Base-by-base conservation (phyloP, 1,284 basidiomycete species). In the Tausonia pullulans region DNA sequence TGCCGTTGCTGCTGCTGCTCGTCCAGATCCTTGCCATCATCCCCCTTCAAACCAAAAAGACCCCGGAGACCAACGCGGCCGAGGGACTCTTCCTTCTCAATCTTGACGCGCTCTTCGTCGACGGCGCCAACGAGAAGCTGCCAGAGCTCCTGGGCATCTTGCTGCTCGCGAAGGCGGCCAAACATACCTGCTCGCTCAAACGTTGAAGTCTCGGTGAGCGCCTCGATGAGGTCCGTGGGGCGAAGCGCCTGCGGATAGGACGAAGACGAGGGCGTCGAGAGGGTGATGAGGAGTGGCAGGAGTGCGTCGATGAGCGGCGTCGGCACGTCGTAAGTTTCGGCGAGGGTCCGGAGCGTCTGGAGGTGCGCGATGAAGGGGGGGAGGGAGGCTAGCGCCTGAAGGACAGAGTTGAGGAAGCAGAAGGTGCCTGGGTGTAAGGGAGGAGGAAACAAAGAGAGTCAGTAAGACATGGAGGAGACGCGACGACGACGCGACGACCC, bases 101-200 rank as follows among this genome's bases (percentile, higher is more conserved):
- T 53, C 0, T 11, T 14, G 0, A 73, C 72, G 6, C 82, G 79
- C 73, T 93, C 89, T 64, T 82, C 83, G 77, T 88, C 88, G 69
- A 92, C 80, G 64, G 83, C 86, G 71, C 90, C 87, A 0, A 88
- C 86, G 40, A 92, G 76, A 45, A 91, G 82, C 70, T 90, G 87
- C 75, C 91, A 91, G 14, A 92, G 79, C 72, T 93, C 90, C 70
- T 92, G 90, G 3, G 89, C 90, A 73, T 92, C 89, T 74, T 92
- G 89, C 72, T 92, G 90, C 71, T 90, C 87, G 10, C 87, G 82
- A 9, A 86, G 87, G 67, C 82, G 82, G 73, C 91, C 84, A 8
- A 90, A 79, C 0, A 84, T 58, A 27, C 64, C 64, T 10, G 58
- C 51, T 79, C 80, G 67, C 78, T 78, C 58, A 78, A 74, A 62